Evolutionary conservation across 164 flowering plant genomes (phyloP), one percentile per base, ranked within the genome.

Genomic region (Santalum album): DNA sequence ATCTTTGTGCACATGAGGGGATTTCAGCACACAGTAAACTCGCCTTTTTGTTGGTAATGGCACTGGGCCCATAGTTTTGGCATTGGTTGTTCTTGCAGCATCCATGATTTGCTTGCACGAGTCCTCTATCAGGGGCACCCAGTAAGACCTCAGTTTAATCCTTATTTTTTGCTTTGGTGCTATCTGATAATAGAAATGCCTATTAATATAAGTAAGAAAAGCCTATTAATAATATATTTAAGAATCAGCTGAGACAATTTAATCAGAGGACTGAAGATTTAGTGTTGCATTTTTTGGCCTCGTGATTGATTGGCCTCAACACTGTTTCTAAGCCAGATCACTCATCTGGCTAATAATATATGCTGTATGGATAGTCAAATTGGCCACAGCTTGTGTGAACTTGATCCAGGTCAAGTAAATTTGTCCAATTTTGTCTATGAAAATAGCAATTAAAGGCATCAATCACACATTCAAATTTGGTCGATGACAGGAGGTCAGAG

Each of bases 1-100:
- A 70, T 92, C 99, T 65, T 92, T 92, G 79, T 92, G 81, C 18
- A 89, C 99, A 49, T 89, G 97, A 0, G 99, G 96, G 21, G 99
- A 92, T 58, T 89, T 90, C 16, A 89, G 88, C n/a, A 89, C 84
- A 73, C 97, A 89, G 50, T 76, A 92, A 24, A 85, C 56, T 25
- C 88, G 55, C 75, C 75, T 92, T 78, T 84, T 87, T 22, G 97
- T 89, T 15, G 99, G 99, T 45, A 92, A 65, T 12, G 97, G 97
- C 15, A 92, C 90, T 52, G 97, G 99, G 16, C 99, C 99, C 81
- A 85, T 72, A 42, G 87, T 85, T 69, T 85, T 87, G 15, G 97
- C 99, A 70, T 90, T 90, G n/a, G 90, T 85, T 2, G 69, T 80
- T 65, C 75, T 75, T 39, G 97, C 99, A 62, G 95, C 96, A 57